Percentiles rank a stretch among this genome's conserved stretches.
Conservation (phyloP, 805 yeast genomes). For the Wickerhamiella spandovensis region DNA sequence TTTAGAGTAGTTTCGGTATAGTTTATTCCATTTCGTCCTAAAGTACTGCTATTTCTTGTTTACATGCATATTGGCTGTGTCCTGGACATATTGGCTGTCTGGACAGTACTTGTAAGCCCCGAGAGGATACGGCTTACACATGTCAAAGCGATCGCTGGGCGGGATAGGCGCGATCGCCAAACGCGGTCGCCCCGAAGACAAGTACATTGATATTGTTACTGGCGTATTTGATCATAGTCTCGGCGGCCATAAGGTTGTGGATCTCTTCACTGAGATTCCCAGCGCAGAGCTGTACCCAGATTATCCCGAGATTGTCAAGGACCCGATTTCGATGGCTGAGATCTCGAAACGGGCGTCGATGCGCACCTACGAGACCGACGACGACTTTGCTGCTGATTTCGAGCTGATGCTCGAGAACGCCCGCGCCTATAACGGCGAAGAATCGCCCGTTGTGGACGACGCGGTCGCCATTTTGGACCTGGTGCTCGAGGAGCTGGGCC, state of each 20-base stretch:
- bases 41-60: too few species aligned
- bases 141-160: conserved; percentile 1
- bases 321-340: conserved; percentile 60
- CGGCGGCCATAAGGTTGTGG: conserved; percentile 20
- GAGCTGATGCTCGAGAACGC: conserved; percentile 61
- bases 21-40: too few species aligned
- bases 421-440: conserved; percentile 51
- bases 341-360: conserved; percentile 37
- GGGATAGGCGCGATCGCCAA: neutral
- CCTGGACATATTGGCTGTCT: too few species aligned
- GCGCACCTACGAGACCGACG: conserved; percentile 23
- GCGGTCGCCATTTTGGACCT: conserved; percentile 43
- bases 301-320: conserved; percentile 50
- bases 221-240: conserved; percentile 12
- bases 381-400: conserved; percentile 45
- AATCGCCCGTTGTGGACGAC: conserved; percentile 52
- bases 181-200: conserved; percentile 6
- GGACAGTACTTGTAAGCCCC: too few species aligned
- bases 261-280: conserved; percentile 60
- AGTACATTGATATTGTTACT: conserved; percentile 11
- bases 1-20: neutral
- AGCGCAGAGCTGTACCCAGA: conserved; percentile 65
- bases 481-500: conserved; percentile 38
- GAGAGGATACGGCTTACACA: neutral
- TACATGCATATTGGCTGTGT: too few species aligned